A percentile compares a stretch with the other conserved stretches of the same genome.
Evolutionary conservation across 192 early-diverging fungal genomes (phyloP).

Genomic region (Entomortierella chlamydospora): DNA sequence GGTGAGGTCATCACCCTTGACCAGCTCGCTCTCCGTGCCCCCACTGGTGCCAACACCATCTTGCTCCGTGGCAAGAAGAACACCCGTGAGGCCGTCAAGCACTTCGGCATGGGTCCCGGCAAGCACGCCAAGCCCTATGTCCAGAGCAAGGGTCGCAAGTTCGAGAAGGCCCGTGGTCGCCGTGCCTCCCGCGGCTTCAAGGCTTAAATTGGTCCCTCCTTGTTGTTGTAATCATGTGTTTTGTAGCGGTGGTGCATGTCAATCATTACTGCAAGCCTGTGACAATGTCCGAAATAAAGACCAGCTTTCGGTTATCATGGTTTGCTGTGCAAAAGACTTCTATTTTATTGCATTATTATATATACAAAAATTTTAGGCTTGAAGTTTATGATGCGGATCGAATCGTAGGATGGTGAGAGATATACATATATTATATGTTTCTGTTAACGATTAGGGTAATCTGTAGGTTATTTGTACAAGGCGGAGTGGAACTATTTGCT

Average conservation of each 20-base stretch:
- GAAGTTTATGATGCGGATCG: no score
- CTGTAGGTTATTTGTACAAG: no score
- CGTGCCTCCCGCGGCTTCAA: slow-evolving; percentile 99
- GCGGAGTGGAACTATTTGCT: no score
- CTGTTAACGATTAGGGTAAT: no score
- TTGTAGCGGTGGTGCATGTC: slow-evolving; percentile 16
- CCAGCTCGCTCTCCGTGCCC: slow-evolving; percentile 98
- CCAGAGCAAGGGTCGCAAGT: slow-evolving; percentile 99
- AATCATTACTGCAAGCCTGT: slow-evolving; percentile 26
- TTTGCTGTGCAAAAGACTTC: neutral
- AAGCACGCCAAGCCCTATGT: slow-evolving; percentile 84
- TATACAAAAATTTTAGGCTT: no score
- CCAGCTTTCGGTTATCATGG: slow-evolving; percentile 21
- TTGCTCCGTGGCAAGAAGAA: slow-evolving; percentile 96
- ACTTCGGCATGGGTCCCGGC: slow-evolving; percentile 84
- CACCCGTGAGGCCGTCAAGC: slow-evolving; percentile 98
- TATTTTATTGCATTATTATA: no score
- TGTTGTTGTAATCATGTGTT: slow-evolving; percentile 3
- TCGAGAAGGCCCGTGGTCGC: slow-evolving; percentile 99
- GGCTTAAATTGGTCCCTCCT: slow-evolving; percentile 65
- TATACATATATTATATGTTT: no score
- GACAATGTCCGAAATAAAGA: slow-evolving; percentile 38
- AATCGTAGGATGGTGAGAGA: no score
- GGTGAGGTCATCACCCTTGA: slow-evolving; percentile 99
- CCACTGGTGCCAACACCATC: slow-evolving; percentile 94